Evolutionary conservation across 192 early-diverging fungal species (phyloP), one percentile per base, ranked within the genome.

Genomic region (Podochytrium sp.): DNA sequence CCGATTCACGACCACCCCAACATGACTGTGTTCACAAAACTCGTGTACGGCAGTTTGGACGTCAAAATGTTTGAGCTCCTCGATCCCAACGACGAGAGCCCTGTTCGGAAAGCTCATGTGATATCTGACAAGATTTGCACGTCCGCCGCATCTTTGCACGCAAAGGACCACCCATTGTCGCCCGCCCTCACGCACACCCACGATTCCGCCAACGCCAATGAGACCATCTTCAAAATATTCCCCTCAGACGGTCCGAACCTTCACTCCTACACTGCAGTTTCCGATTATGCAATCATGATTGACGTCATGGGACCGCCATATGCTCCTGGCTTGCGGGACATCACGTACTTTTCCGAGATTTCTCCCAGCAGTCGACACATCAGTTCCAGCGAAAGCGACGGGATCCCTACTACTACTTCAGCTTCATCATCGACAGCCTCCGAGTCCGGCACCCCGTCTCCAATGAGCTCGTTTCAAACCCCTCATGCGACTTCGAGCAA

Each of bases 1-100:
- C 82, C 82, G 3, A 66, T 79, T 23, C 82, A 83, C 55, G 82
- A 83, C 58, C 82, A 83, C 60, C 82, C 82, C 5, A 42, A 71
- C n/a, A 83, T 83, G 82, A 83, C 76, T 20, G 82, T 83, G 1
- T 83, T 62, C 56, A 70, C 74, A 38, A 83, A 81, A 74, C 60
- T 83, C n/a, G 74, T 83, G 7, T 41, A 69, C 34, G 82, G 82
- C 29, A 67, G 74, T 50, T 29, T 83, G 7, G 77, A 77, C 55
- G 76, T 83, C 43, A 66, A 65, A n/a, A 81, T 76, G 12, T 83
- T 72, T 58, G 70, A 78, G 23, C 65, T 82, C 37, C 16, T 72
- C 20, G 65, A 67, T n/a, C 27, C 6, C 25, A 25, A 27, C 7
- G 47, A 34, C 42, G 10, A 23, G 0, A n/a, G n/a, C n/a, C n/a